A percentile compares a stretch with the other conserved stretches of the same genome.
Evolutionary conservation across 805 yeast species (phyloP).

Genomic region (Danielia oregonensis): DNA sequence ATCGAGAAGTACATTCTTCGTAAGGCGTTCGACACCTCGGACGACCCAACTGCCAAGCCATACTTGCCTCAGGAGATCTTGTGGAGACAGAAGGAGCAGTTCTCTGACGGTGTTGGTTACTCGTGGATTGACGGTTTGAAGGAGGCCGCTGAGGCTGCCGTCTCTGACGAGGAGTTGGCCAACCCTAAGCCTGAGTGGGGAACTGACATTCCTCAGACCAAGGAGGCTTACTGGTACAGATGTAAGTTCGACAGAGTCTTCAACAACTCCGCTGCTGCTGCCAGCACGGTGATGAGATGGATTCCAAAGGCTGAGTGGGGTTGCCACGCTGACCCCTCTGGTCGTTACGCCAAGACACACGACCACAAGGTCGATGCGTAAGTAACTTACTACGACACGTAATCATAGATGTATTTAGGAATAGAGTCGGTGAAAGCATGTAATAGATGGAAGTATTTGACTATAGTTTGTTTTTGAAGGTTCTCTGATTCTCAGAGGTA

Average conservation of each 20-base stretch:
- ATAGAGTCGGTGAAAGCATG: no score
- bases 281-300: slow-evolving; percentile 98
- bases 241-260: slow-evolving; percentile 90
- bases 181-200: slow-evolving; percentile 97
- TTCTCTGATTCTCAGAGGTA: no score
- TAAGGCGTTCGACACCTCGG: slow-evolving; percentile 94
- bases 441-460: no score
- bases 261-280: slow-evolving; percentile 82
- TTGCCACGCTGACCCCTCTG: slow-evolving; percentile 97
- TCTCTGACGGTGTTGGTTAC: slow-evolving; percentile 99
- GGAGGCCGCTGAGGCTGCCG: slow-evolving; percentile 85
- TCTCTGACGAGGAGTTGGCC: slow-evolving; percentile 87
- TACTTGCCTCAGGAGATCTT: slow-evolving; percentile 94
- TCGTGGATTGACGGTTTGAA: slow-evolving; percentile 98
- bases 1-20: slow-evolving; percentile 96
- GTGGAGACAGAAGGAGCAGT: slow-evolving; percentile 99
- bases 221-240: slow-evolving; percentile 99
- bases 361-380: slow-evolving; percentile 45
- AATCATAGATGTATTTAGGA: no score
- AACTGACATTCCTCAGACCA: slow-evolving; percentile 86
- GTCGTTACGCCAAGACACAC: slow-evolving; percentile 92
- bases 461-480: no score
- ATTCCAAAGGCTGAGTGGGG: slow-evolving; percentile 99
- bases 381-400: no score
- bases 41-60: slow-evolving; percentile 72